These are phyloP conservation scores for Eutrema yunnanense DNA, from an alignment of 345 rosid species.

Conservation along the genomic window DNA sequence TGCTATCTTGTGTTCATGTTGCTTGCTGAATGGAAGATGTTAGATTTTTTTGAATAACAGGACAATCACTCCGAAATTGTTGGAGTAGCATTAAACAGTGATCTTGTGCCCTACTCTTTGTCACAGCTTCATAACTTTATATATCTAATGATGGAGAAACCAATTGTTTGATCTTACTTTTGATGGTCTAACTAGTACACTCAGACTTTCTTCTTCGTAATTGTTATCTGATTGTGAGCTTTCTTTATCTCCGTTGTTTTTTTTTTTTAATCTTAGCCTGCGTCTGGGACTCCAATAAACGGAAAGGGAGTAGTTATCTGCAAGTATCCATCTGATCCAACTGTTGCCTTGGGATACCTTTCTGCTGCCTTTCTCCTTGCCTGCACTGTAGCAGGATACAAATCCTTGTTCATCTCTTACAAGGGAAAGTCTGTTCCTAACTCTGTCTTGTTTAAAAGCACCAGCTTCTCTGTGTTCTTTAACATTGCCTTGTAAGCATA, in stretches of 20 bases:
- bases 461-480: slow-evolving; percentile 58
- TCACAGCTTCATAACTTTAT: neutral
- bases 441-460: slow-evolving; percentile 54
- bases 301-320: slow-evolving; percentile 64
- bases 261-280: slow-evolving; percentile 35
- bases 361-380: slow-evolving; percentile 57
- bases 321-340: slow-evolving; percentile 80
- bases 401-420: slow-evolving; percentile 67
- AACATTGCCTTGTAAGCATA: slow-evolving; percentile 67
- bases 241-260: neutral
- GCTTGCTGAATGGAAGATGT: neutral
- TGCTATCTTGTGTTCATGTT: neutral
- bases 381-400: slow-evolving; percentile 46
- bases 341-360: slow-evolving; percentile 57
- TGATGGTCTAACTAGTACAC: neutral
- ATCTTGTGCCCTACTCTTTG: neutral
- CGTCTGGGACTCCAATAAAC: slow-evolving; percentile 53
- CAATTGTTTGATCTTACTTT: neutral
- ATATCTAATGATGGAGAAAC: neutral
- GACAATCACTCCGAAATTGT: neutral
- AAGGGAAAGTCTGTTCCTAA: slow-evolving; percentile 68
- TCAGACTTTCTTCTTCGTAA: neutral
- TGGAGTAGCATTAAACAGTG: neutral
- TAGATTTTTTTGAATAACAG: neutral
- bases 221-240: neutral